Base-by-base conservation (phyloP, 1,284 basidiomycete genomes). In the Schizophyllum commune region DNA sequence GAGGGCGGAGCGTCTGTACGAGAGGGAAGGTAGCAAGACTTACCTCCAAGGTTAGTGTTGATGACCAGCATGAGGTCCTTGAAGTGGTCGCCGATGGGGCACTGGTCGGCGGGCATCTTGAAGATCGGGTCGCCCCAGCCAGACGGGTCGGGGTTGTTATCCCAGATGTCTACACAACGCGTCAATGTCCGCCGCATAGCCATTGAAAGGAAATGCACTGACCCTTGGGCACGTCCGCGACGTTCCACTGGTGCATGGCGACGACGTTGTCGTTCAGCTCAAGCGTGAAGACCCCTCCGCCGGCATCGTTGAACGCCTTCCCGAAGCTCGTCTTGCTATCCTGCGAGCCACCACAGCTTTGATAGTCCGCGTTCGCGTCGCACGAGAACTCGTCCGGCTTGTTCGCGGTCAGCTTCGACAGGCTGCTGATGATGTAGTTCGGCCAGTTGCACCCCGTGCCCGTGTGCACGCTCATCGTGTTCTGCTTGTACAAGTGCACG, bases 31-130 rank as follows among this genome's bases (percentile, higher is more conserved):
- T 21, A 21, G 9, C 27, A 11, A n/a, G 27, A 55, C 53, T 4
- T 82, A 58, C 88, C 87, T 65, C 83, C 85, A 58, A 85, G 74
- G 21, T 82, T 82, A 55, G 81, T 84, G 69, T 83, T 78, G 63
- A 83, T 79, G 69, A 85, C 82, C 61, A 79, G 76, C 60, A 77
- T 78, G 67, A 85, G 78, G 62, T 80, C 72, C 62, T 78, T 72
- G 76, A 86, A 86, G 76, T 78, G 84, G 66, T 75, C 68, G 71
- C 75, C 78, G 20, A 82, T 78, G 67, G 77, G 69, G 72, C 85
- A 86, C 58, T 70, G 13, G 53, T 21, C 53, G 19, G 19, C 53
- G 53, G 27, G 53, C 19, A 55, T 20, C 53, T 47, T 22, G 74
- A 73, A 11, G 79, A 74, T 1, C 82, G 79, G 77, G 80, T 84